phyloP scores from a whole-genome alignment of 495 filamentous ascomycete genomes.

The Lasiosphaeriaceae sp. region DNA sequence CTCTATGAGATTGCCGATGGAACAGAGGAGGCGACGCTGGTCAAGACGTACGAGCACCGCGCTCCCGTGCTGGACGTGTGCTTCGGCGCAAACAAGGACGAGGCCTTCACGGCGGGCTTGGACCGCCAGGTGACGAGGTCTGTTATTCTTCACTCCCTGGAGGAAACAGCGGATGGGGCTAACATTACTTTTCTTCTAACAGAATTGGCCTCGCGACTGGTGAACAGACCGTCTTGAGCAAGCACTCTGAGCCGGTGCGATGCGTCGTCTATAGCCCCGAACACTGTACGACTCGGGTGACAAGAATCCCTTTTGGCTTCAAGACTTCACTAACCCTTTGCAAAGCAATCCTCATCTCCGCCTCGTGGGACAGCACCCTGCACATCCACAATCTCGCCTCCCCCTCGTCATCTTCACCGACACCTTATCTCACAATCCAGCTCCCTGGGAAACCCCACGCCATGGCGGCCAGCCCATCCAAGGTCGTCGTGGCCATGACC shows the following conservation, averaged over 20 bases:
- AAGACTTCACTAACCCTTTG: constrained; percentile 6
- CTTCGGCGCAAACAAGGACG: constrained; percentile 75
- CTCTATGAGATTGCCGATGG: constrained; percentile 67
- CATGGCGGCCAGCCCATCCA: constrained; percentile 72
- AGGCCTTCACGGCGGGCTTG: constrained; percentile 79
- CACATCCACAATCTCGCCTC: constrained; percentile 67
- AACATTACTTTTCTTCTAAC: neutral
- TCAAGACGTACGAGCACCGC: constrained; percentile 72
- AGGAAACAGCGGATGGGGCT: neutral
- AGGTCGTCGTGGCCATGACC: constrained; percentile 94
- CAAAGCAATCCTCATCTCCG: constrained; percentile 67
- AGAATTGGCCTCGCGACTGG: constrained; percentile 72
- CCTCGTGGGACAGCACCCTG: constrained; percentile 88
- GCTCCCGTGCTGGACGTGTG: constrained; percentile 89
- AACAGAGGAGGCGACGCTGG: constrained; percentile 56
- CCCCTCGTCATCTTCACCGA: constrained; percentile 35
- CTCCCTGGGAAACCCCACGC: constrained; percentile 86
- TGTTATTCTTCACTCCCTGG: neutral
- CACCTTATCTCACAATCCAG: constrained; percentile 56
- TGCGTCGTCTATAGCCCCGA: constrained; percentile 75
- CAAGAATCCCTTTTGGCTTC: neutral
- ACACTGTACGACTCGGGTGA: constrained; percentile 49
- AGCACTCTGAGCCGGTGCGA: constrained; percentile 73
- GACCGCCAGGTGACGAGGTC: constrained; percentile 81
- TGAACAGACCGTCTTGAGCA: constrained; percentile 69